Evolutionary conservation across 768 basidiomycete species (phyloP).

Genomic region (Leccinum pellstonianum): DNA sequence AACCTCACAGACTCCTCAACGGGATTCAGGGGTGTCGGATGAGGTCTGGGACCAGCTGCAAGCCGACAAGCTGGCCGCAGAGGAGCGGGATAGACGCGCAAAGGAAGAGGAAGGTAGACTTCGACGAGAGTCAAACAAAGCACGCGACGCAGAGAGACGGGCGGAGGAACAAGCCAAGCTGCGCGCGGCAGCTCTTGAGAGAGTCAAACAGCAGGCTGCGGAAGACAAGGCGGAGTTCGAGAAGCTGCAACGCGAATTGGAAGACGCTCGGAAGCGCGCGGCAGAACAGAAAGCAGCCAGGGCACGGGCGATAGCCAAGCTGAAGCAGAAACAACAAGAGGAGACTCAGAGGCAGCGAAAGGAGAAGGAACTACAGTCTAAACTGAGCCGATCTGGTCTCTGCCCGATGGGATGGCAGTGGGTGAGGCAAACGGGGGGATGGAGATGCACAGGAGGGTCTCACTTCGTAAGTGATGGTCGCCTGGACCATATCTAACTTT

Average conservation of each 20-base stretch:
- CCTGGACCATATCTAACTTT: constrained; percentile 18
- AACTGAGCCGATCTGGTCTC: constrained; percentile 46
- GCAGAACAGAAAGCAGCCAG: constrained; percentile 24
- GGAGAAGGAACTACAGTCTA: constrained; percentile 37
- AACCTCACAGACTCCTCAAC: constrained; percentile 13
- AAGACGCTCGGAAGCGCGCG: constrained; percentile 25
- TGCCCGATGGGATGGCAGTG: constrained; percentile 48
- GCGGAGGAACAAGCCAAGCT: constrained; percentile 25
- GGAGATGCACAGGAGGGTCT: constrained; percentile 46
- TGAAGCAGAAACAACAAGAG: constrained; percentile 35
- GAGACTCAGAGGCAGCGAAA: constrained; percentile 34
- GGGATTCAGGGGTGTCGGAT: constrained; percentile 56
- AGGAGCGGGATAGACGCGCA: constrained; percentile 18
- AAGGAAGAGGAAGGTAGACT: constrained; percentile 19
- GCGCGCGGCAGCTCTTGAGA: constrained; percentile 21
- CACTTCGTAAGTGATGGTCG: constrained; percentile 39
- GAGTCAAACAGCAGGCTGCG: constrained; percentile 17
- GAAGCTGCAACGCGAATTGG: constrained; percentile 26
- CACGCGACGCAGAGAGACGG: constrained; percentile 19
- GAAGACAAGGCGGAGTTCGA: constrained; percentile 21
- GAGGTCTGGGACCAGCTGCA: constrained; percentile 51
- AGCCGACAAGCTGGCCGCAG: constrained; percentile 31
- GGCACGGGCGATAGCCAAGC: constrained; percentile 25
- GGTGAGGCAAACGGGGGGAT: constrained; percentile 41
- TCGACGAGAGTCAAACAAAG: constrained; percentile 18